A percentile compares a stretch with the other conserved stretches of the same genome.
Evolutionary conservation across 169 alveolate species (phyloP).

Genomic region (Plasmodium vivax): DNA sequence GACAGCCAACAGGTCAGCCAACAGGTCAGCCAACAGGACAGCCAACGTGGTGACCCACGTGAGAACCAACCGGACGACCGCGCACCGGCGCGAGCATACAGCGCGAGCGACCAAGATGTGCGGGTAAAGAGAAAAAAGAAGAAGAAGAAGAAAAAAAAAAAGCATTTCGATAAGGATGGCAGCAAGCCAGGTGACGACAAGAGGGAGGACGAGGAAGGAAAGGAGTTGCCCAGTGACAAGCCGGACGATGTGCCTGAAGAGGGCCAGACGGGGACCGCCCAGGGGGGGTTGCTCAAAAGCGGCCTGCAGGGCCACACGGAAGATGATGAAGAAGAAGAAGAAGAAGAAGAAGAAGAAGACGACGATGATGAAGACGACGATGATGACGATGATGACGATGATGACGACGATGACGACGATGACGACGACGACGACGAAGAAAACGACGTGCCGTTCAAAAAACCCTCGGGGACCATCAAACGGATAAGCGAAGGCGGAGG

Average conservation of each 20-base stretch:
- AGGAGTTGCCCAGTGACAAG: not conserved
- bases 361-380: too few relatives aligned
- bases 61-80: not conserved
- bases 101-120: not conserved
- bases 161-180: not conserved
- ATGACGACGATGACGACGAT: constrained; percentile 19
- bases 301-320: not conserved
- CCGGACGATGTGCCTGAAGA: not conserved
- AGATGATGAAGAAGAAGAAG: too few relatives aligned
- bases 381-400: too few relatives aligned
- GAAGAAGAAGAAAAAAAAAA: constrained; percentile 10
- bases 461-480: constrained; percentile 58
- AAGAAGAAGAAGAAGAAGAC: too few relatives aligned
- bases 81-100: not conserved
- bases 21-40: too few relatives aligned
- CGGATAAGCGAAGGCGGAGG: constrained; percentile 73
- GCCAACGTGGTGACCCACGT: too few relatives aligned
- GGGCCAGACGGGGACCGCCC: not conserved
- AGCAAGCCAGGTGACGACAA: not conserved
- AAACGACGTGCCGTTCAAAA: constrained; percentile 67
- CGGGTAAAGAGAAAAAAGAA: constrained; percentile 12
- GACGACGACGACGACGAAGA: constrained; percentile 41
- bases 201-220: not conserved
- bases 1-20: too few relatives aligned
- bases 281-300: not conserved